Evolutionary conservation across 345 rosid genomes (phyloP).

Genomic region (Streptanthus diversifolius): DNA sequence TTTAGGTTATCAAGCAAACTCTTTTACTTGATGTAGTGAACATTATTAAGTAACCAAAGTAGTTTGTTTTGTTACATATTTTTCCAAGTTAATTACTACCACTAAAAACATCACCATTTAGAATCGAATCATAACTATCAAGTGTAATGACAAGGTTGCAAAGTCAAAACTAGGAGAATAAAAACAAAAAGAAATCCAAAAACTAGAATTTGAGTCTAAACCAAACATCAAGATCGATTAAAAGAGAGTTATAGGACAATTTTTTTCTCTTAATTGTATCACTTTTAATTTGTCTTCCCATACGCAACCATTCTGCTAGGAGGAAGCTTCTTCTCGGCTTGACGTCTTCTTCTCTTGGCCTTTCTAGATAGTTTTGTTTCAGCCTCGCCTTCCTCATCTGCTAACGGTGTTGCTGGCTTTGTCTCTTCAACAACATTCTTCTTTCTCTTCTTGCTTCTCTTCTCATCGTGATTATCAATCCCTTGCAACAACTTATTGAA

Average conservation of each 20-base stretch:
- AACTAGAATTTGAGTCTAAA: not conserved
- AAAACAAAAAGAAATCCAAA: not conserved
- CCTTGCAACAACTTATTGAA: slow-evolving; percentile 40
- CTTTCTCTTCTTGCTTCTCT: slow-evolving; percentile 46
- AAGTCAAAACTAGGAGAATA: not conserved
- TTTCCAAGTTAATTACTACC: not conserved
- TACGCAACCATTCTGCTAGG: slow-evolving; percentile 62
- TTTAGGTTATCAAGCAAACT: not conserved
- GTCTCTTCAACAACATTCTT: slow-evolving; percentile 11
- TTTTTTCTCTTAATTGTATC: not conserved
- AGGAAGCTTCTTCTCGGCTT: slow-evolving; percentile 51
- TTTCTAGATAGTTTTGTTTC: slow-evolving; percentile 51
- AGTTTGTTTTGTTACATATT: not conserved
- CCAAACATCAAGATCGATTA: not conserved
- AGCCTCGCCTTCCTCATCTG: slow-evolving; percentile 31
- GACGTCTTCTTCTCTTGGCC: slow-evolving; percentile 60
- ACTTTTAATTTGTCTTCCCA: slow-evolving; percentile 44
- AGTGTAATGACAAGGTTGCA: not conserved
- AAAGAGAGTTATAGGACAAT: not conserved
- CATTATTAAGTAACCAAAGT: not conserved
- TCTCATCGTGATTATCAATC: slow-evolving; percentile 31
- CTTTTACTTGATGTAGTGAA: not conserved
- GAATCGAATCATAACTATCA: not conserved
- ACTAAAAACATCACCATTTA: not conserved
- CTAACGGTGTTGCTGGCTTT: slow-evolving; percentile 20